Evolutionary conservation across 768 basidiomycete genomes (phyloP).

Genomic region (Lentinus brumalis): DNA sequence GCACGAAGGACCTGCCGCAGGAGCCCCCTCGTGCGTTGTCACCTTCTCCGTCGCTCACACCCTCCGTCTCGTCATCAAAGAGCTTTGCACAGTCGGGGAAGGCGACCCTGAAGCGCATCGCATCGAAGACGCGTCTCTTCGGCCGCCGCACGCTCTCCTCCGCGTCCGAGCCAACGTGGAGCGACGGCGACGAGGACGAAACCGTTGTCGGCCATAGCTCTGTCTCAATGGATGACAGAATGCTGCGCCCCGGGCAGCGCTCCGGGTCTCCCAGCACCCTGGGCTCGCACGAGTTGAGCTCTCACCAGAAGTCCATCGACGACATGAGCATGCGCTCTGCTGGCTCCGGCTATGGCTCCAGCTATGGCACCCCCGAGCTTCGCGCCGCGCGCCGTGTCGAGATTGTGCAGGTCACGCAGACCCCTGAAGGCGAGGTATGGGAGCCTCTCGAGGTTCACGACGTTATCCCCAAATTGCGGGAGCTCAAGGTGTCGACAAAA

Average conservation of each 20-base stretch:
- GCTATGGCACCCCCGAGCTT: no score
- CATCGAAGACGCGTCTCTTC: constrained; percentile 17
- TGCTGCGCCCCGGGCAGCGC: background rate
- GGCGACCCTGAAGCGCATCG: constrained; percentile 13
- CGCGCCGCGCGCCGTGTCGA: constrained; percentile 12
- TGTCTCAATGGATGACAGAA: constrained; percentile 4
- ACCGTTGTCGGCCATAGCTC: constrained; percentile 9
- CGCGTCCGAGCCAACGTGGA: constrained; percentile 10
- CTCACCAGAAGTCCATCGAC: background rate
- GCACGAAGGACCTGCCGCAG: background rate
- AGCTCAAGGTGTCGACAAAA: constrained; percentile 16
- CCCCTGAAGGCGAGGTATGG: constrained; percentile 16
- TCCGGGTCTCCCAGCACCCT: background rate
- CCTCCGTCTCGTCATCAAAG: constrained; percentile 1
- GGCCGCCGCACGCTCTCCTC: constrained; percentile 14
- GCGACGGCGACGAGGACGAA: constrained; percentile 6
- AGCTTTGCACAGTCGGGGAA: background rate
- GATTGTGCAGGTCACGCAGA: constrained; percentile 18
- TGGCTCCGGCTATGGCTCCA: no score
- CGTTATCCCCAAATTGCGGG: constrained; percentile 20
- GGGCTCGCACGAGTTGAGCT: background rate
- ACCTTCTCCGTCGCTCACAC: constrained; percentile 8
- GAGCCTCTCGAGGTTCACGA: constrained; percentile 18
- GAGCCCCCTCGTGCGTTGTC: constrained; percentile 3
- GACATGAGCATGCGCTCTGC: constrained; percentile 1